phyloP scores from a whole-genome alignment of 805 yeast genomes.

The Barnettozyma californica region DNA sequence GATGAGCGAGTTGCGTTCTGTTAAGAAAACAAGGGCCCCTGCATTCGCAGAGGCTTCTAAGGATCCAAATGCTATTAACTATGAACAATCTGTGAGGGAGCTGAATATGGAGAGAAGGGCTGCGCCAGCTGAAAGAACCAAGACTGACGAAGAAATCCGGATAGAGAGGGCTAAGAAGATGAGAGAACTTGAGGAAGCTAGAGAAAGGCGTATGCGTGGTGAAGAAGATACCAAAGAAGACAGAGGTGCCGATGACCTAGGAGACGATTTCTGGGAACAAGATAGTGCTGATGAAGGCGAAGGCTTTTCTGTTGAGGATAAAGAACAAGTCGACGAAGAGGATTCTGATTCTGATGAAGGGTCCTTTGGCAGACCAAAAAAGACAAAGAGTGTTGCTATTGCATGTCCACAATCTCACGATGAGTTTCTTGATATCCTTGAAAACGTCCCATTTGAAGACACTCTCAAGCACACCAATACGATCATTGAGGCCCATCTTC shows the following conservation, averaged over 20 bases:
- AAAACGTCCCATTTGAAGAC: conserved; percentile 32
- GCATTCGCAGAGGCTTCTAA: conserved; percentile 21
- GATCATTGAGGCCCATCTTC: conserved; percentile 60
- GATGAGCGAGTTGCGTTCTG: conserved; percentile 45
- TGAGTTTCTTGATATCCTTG: conserved; percentile 35
- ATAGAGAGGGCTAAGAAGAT: conserved; percentile 56
- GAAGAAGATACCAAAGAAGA: conserved; percentile 38
- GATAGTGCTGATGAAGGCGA: conserved; percentile 42
- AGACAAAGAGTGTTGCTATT: conserved; percentile 14
- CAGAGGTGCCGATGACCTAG: conserved; percentile 60
- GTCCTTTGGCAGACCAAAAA: background rate
- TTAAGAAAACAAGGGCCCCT: conserved; percentile 26
- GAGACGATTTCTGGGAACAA: conserved; percentile 64
- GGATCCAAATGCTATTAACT: conserved; percentile 40
- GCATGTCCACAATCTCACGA: conserved; percentile 46
- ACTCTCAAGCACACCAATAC: conserved; percentile 46
- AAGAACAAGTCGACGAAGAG: conserved; percentile 20
- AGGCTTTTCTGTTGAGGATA: conserved; percentile 35
- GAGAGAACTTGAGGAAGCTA: conserved; percentile 59
- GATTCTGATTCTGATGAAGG: conserved; percentile 11
- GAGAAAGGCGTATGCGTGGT: conserved; percentile 73
- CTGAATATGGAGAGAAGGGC: conserved; percentile 69
- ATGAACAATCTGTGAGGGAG: conserved; percentile 63
- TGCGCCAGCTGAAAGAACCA: conserved; percentile 76
- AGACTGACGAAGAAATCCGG: conserved; percentile 65